phyloP scores from a whole-genome alignment of 352 stramenopile species.

The Sclerospora graminicola region DNA sequence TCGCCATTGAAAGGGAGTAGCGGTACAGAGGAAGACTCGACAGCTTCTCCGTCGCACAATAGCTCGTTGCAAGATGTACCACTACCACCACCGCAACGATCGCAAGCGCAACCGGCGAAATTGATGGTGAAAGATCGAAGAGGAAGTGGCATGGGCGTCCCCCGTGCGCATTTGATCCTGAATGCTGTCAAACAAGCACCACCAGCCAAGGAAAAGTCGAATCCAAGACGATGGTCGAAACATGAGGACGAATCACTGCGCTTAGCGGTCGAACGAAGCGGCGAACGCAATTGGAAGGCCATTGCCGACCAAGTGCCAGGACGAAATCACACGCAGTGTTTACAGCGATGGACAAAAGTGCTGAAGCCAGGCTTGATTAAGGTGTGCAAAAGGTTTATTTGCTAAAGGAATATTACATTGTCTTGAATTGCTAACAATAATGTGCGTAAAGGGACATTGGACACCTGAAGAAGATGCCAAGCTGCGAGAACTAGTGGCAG shows the following conservation, averaged over 20 bases:
- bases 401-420: neutral
- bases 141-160: slow-evolving; percentile 60
- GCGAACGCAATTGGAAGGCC: slow-evolving; percentile 85
- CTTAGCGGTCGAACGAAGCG: slow-evolving; percentile 74
- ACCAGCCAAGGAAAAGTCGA: slow-evolving; percentile 79
- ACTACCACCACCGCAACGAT: slow-evolving; percentile 9
- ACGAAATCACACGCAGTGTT: slow-evolving; percentile 88
- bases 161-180: slow-evolving; percentile 55
- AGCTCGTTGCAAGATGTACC: slow-evolving; percentile 3
- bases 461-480: slow-evolving; percentile 86
- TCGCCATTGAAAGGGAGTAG: slow-evolving; percentile 9
- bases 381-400: slow-evolving; percentile 25
- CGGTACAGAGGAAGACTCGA: slow-evolving; percentile 19
- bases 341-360: slow-evolving; percentile 91
- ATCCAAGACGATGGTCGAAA: slow-evolving; percentile 76
- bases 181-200: slow-evolving; percentile 71
- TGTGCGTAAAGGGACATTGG: slow-evolving; percentile 74
- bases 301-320: slow-evolving; percentile 87
- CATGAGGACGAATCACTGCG: slow-evolving; percentile 78
- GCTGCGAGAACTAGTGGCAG: slow-evolving; percentile 67
- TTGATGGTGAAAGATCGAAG: slow-evolving; percentile 73
- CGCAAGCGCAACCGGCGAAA: slow-evolving; percentile 30
- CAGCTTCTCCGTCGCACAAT: slow-evolving; percentile 10
- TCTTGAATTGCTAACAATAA: neutral
- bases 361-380: slow-evolving; percentile 90